Base-by-base conservation (phyloP, 2,329 filamentous ascomycete genomes). In the Ophiostoma sp. region DNA sequence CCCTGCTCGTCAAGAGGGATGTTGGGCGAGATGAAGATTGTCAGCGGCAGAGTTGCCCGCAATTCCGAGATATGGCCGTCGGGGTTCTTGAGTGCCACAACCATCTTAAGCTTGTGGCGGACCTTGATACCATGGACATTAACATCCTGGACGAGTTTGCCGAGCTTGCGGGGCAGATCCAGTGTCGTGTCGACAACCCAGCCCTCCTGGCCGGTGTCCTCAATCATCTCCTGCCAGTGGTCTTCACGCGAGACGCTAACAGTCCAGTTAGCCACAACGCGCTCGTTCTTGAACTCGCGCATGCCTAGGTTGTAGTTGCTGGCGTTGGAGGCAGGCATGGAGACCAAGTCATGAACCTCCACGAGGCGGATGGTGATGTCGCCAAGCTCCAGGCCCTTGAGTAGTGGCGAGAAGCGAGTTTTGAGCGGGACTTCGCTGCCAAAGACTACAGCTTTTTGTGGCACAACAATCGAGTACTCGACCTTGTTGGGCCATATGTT, bases 401-500 rank as follows among this genome's bases (percentile, higher is more conserved):
- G 82, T 1, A 98, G 81, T 0, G 94, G 93, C 1, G 93, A 91
- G 71, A 98, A 88, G 71, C 91, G 87, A 80, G 97, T 94, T 73
- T 96, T 89, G 70, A 97, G 84, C 0, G 88, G 87, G 65, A 98
- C 88, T 36, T 85, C 84, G n/a, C 92, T 96, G 65, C 95, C 95
- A 74, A 97, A 96, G 18, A 97, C 90, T 67, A 97, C 89, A 1
- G 95, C 95, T 80, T 97, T 97, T 75, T 92, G 93, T 0, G 95
- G 94, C 11, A 96, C 91, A 69, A 92, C 87, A 71, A 99, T 93
- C 42, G 92, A 94, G 80, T 99, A 99, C 77, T 96, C 92, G 74
- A 98, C 86, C 82, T 99, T 99, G 81, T 97, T 95, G 5, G 93
- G 91, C 95, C 95, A 99, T 72, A 96, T 90, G 75, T 97, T 97